Evolutionary conservation across 2,329 filamentous ascomycete genomes (phyloP).

Genomic region (Fusarium longipes): DNA sequence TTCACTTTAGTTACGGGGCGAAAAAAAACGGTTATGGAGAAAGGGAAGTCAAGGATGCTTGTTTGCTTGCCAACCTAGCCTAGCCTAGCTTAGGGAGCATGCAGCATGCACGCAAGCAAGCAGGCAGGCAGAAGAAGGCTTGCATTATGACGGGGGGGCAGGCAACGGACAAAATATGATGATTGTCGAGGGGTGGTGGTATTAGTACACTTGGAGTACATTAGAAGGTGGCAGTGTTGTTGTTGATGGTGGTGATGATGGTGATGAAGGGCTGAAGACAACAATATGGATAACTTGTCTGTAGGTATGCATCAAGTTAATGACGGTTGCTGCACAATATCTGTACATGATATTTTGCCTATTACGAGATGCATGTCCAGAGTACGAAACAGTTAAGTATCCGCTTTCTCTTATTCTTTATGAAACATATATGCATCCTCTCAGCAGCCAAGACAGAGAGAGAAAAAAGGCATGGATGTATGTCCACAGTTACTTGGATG

Average conservation of each 20-base stretch:
- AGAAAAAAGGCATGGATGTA: slow-evolving; percentile 16
- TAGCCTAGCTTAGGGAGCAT: background rate
- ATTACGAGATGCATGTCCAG: slow-evolving; percentile 18
- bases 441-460: slow-evolving; percentile 7
- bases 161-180: slow-evolving; percentile 30
- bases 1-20: slow-evolving; percentile 24
- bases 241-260: slow-evolving; percentile 18
- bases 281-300: slow-evolving; percentile 1
- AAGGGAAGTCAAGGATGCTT: slow-evolving; percentile 2
- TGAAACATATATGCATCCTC: background rate
- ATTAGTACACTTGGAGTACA: slow-evolving; percentile 1
- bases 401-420: background rate
- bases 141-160: slow-evolving; percentile 28
- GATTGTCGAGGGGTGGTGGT: slow-evolving; percentile 18
- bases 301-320: slow-evolving; percentile 16
- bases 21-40: slow-evolving; percentile 20
- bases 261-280: slow-evolving; percentile 7
- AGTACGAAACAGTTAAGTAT: background rate
- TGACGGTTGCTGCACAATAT: slow-evolving; percentile 18
- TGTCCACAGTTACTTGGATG: slow-evolving; percentile 8
- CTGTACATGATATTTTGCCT: slow-evolving; percentile 5
- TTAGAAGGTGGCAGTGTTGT: slow-evolving; percentile 2
- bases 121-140: background rate
- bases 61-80: background rate
- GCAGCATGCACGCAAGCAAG: slow-evolving; percentile 4